Evolutionary conservation across 371 early-diverging fungal genomes (phyloP).

Genomic region (Capillidium rhysosporum): DNA sequence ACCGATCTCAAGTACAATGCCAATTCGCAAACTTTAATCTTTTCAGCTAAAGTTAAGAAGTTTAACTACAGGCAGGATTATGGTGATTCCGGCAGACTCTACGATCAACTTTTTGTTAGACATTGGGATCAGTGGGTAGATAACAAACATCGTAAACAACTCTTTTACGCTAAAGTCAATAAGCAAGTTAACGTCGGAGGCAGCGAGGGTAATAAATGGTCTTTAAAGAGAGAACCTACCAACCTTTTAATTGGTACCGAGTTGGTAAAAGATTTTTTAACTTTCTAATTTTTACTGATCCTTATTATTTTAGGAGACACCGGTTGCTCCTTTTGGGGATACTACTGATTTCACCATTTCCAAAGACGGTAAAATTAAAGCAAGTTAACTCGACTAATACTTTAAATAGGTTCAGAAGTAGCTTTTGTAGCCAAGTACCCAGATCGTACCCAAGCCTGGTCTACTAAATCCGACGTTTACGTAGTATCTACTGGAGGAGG

Average conservation of each 20-base stretch:
- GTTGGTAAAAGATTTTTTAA: neutral
- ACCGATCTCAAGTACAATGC: neutral
- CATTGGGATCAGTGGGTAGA: slow-evolving; percentile 43
- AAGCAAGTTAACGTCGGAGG: slow-evolving; percentile 8
- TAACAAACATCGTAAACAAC: slow-evolving; percentile 21
- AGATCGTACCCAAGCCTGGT: slow-evolving; percentile 47
- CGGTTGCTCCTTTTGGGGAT: slow-evolving; percentile 34
- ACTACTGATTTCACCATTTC: slow-evolving; percentile 34
- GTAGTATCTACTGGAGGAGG: slow-evolving; percentile 28
- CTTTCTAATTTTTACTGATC: neutral
- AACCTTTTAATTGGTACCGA: slow-evolving; percentile 22
- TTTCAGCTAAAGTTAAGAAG: neutral
- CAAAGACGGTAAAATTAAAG: slow-evolving; percentile 20
- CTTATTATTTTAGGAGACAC: slow-evolving; percentile 16
- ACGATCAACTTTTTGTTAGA: slow-evolving; percentile 40
- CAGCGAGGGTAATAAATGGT: slow-evolving; percentile 3
- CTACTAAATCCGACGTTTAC: slow-evolving; percentile 49
- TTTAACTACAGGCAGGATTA: neutral
- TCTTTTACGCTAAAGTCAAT: neutral
- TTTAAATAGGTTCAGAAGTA: slow-evolving; percentile 15
- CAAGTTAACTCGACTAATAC: too few species aligned
- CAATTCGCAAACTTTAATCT: neutral
- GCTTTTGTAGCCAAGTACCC: slow-evolving; percentile 51
- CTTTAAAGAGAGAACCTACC: slow-evolving; percentile 16
- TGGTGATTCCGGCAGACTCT: slow-evolving; percentile 25